Percentiles rank a stretch among this genome's conserved stretches.
phyloP scores from a whole-genome alignment of 306 rosid species.

The Cicer chorassanicum region DNA sequence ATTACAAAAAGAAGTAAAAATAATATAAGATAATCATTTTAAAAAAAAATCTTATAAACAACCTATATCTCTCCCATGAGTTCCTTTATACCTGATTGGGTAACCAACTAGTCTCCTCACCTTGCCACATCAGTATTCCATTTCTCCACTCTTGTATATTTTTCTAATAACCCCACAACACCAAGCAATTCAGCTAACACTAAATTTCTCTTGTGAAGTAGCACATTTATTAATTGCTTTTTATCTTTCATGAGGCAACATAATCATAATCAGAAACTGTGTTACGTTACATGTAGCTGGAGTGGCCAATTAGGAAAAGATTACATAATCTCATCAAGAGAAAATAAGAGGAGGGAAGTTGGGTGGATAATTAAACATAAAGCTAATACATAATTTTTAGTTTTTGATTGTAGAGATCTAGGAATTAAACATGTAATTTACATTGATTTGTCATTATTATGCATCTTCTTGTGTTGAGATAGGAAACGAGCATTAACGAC shows the following conservation, averaged over 20 bases:
- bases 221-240: not conserved
- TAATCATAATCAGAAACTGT: not conserved
- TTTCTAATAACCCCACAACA: no score
- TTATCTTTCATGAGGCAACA: not conserved
- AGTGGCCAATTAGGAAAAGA: not conserved
- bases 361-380: not conserved
- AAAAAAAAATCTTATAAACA: no score
- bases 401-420: not conserved
- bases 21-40: no score
- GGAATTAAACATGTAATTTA: not conserved
- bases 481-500: slow-evolving; percentile 50
- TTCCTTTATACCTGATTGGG: no score
- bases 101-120: no score
- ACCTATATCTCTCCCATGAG: no score
- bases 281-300: not conserved
- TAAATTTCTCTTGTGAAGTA: not conserved
- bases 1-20: no score
- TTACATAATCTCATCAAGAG: not conserved
- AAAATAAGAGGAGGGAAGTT: not conserved
- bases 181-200: not conserved
- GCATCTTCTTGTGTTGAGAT: not conserved
- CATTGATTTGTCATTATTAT: not conserved
- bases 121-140: no score
- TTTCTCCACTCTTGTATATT: no score
- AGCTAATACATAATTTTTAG: not conserved